A percentile compares a stretch with the other conserved stretches of the same genome.
Conservation (phyloP, 2,329 filamentous ascomycete species). For the Colletotrichum lini region DNA sequence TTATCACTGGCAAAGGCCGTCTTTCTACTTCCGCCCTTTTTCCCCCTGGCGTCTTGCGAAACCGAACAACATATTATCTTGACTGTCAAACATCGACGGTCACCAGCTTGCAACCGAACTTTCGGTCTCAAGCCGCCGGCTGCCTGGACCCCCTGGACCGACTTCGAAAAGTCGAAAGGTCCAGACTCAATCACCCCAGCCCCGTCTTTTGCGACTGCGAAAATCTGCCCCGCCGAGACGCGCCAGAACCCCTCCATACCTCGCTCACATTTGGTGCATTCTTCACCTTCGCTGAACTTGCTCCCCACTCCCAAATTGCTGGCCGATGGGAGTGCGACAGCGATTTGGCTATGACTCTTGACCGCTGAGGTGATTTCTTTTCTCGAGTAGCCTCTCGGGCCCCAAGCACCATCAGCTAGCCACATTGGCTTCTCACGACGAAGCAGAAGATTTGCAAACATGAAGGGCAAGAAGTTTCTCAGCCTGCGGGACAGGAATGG, state of each 20-base stretch:
- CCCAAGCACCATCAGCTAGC: slow-evolving; percentile 5
- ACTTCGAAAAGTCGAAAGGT: slow-evolving; percentile 25
- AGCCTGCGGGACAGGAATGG: slow-evolving; percentile 78
- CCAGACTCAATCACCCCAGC: slow-evolving; percentile 29
- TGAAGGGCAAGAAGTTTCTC: slow-evolving; percentile 77
- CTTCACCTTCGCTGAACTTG: slow-evolving; percentile 23
- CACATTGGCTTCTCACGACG: slow-evolving; percentile 12
- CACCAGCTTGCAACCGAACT: not conserved
- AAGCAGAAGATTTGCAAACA: slow-evolving; percentile 50
- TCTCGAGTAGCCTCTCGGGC: slow-evolving; percentile 22
- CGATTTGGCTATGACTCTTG: slow-evolving; percentile 34
- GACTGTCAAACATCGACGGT: not conserved
- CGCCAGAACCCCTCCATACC: slow-evolving; percentile 40
- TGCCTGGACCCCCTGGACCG: not conserved
- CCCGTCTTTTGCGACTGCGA: slow-evolving; percentile 41
- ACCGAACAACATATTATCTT: not conserved
- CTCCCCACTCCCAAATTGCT: slow-evolving; percentile 39
- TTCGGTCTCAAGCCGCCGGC: not conserved
- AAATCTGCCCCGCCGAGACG: slow-evolving; percentile 41
- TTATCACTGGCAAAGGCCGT: slow-evolving; percentile 7
- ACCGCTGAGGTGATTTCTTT: slow-evolving; percentile 37
- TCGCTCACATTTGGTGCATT: slow-evolving; percentile 28
- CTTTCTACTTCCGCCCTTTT: slow-evolving; percentile 3
- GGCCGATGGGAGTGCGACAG: slow-evolving; percentile 39
- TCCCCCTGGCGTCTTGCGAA: not conserved